Conservation (phyloP, 148 eudicot genomes). For the Selenicereus undatus region DNA sequence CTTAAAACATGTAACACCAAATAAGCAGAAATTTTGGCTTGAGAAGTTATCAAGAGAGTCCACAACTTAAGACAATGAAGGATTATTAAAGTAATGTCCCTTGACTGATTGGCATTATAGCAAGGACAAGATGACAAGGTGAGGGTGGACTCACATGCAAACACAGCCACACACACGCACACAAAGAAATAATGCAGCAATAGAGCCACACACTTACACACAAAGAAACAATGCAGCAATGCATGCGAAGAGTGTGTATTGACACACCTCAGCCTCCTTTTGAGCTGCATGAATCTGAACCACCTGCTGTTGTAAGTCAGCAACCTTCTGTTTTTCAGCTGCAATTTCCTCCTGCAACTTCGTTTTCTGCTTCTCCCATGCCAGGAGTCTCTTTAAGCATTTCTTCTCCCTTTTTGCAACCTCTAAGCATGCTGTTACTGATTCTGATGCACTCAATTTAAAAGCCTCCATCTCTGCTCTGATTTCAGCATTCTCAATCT, state of each 20-base stretch:
- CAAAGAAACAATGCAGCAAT: slow-evolving; percentile 7
- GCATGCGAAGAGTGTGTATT: not conserved
- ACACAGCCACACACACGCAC: not conserved
- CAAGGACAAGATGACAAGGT: not conserved
- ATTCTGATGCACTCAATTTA: slow-evolving; percentile 92
- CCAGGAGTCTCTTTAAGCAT: slow-evolving; percentile 75
- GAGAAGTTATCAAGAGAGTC: not conserved
- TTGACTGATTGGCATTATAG: not conserved
- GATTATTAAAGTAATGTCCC: not conserved
- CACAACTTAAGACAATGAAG: not conserved
- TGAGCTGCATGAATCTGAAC: slow-evolving; percentile 55
- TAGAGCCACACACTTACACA: not conserved
- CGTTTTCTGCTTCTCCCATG: slow-evolving; percentile 93
- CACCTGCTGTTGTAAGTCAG: slow-evolving; percentile 60
- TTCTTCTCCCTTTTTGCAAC: slow-evolving; percentile 92
- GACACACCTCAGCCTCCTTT: slow-evolving; percentile 66
- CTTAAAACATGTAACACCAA: not conserved
- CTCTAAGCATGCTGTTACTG: slow-evolving; percentile 71
- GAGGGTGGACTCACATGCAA: not conserved
- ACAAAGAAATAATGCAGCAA: slow-evolving; percentile 9
- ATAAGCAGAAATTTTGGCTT: not conserved
- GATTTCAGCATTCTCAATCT: slow-evolving; percentile 93
- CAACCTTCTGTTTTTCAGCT: slow-evolving; percentile 65
- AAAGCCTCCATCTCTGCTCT: slow-evolving; percentile 99
- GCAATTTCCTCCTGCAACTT: slow-evolving; percentile 85